Conservation (phyloP, 768 basidiomycete genomes). For the Strobilomyces echinocephalus region DNA sequence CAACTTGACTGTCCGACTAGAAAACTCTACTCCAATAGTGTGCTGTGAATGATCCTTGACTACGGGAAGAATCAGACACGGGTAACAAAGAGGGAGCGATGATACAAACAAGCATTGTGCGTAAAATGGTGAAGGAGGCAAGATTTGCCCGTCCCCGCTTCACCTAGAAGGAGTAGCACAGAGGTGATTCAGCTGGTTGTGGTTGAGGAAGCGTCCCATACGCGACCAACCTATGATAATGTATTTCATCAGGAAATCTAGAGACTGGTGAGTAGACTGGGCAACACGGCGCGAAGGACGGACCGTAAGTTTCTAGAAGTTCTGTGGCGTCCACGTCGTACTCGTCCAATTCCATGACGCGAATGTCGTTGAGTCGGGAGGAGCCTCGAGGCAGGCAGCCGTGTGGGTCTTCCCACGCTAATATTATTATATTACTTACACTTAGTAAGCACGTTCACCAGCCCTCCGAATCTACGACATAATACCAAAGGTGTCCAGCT, state of each 20-base stretch:
- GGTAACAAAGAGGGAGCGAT: background rate
- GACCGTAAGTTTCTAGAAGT: slow-evolving; percentile 91
- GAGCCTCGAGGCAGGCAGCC: background rate
- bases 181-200: slow-evolving; percentile 3
- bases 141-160: slow-evolving; percentile 96
- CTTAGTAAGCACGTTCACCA: slow-evolving; percentile 45
- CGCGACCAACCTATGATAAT: slow-evolving; percentile 79
- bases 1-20: slow-evolving; percentile 86
- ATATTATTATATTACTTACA: background rate
- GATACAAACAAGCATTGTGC: slow-evolving; percentile 84
- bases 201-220: background rate
- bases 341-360: slow-evolving; percentile 56
- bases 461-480: slow-evolving; percentile 76
- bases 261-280: slow-evolving; percentile 12
- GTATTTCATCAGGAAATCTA: slow-evolving; percentile 99
- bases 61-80: slow-evolving; percentile 31
- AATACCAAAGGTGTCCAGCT: slow-evolving; percentile 79
- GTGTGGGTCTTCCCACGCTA: slow-evolving; percentile 22
- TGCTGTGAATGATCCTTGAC: slow-evolving; percentile 97
- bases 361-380: background rate
- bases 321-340: slow-evolving; percentile 84
- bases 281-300: slow-evolving; percentile 12
- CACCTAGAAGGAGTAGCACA: slow-evolving; percentile 49
- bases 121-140: slow-evolving; percentile 96
- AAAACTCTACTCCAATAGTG: slow-evolving; percentile 98